Evolutionary conservation across 768 basidiomycete species (phyloP).

Genomic region (Podaxis sp.): DNA sequence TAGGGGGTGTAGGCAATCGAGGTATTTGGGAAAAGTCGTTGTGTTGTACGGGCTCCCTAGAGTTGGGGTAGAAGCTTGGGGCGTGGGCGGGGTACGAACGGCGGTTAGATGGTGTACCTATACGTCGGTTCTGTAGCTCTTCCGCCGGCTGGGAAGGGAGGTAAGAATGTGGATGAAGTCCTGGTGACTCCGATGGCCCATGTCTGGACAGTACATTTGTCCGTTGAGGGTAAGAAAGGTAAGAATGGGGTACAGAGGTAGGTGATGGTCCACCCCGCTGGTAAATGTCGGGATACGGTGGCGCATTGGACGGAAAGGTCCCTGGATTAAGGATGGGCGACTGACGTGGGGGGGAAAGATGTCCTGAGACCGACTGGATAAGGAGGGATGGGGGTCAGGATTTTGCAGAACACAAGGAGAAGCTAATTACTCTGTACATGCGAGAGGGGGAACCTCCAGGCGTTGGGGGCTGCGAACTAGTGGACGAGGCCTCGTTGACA

Average conservation of each 20-base stretch:
- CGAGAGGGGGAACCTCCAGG: not conserved
- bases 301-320: not conserved
- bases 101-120: not conserved
- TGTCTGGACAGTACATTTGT: not conserved
- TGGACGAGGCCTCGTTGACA: conserved; percentile 18
- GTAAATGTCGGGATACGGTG: not conserved
- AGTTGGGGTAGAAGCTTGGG: not conserved
- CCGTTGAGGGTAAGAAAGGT: not conserved
- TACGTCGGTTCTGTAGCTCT: not conserved
- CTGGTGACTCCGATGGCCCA: not conserved
- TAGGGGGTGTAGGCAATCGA: conserved; percentile 1
- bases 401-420: not conserved
- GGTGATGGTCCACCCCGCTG: not conserved
- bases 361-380: not conserved
- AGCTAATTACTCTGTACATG: not conserved
- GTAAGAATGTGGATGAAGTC: conserved; percentile 3
- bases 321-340: not conserved
- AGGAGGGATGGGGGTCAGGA: not conserved
- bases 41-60: not conserved
- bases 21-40: not conserved
- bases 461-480: not conserved
- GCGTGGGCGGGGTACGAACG: not conserved
- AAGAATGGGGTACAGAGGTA: not conserved
- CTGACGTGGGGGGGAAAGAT: not conserved
- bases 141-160: conserved; percentile 6